phyloP scores from a whole-genome alignment of 2,329 filamentous ascomycete genomes.

The Diplodia sapinea region DNA sequence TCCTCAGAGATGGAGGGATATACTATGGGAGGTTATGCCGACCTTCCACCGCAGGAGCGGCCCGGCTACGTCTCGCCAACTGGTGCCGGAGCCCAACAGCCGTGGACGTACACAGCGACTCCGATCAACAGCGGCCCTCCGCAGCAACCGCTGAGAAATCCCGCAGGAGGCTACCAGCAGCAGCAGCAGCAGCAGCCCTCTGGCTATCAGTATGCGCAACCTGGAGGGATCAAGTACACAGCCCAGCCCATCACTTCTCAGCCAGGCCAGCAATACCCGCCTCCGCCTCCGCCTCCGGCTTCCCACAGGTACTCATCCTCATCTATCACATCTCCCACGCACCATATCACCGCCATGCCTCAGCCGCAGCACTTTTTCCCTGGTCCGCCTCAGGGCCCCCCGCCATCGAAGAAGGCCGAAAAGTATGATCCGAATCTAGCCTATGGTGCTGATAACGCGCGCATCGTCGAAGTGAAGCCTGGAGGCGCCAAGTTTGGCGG shows the following conservation, averaged over 20 bases:
- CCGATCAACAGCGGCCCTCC: constrained; percentile 38
- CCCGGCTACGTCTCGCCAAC: constrained; percentile 44
- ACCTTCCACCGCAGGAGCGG: constrained; percentile 53
- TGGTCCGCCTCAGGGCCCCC: constrained; percentile 33
- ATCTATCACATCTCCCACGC: constrained; percentile 17
- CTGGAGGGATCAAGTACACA: constrained; percentile 52
- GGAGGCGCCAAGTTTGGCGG: constrained; percentile 40
- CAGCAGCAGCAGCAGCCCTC: constrained; percentile 30
- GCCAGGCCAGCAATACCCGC: constrained; percentile 34
- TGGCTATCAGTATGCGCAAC: constrained; percentile 50
- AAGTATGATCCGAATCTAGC: constrained; percentile 37
- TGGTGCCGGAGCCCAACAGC: constrained; percentile 35
- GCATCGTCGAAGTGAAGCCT: constrained; percentile 52
- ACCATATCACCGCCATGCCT: constrained; percentile 37
- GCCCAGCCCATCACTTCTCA: constrained; percentile 44
- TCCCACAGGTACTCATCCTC: constrained; percentile 18
- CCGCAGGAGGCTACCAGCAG: constrained; percentile 34
- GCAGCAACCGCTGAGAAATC: constrained; percentile 8
- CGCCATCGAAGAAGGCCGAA: constrained; percentile 34
- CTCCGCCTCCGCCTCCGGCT: constrained; percentile 22
- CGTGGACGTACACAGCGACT: constrained; percentile 40
- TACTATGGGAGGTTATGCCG: constrained; percentile 53
- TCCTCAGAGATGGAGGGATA: constrained; percentile 38
- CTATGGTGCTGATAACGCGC: constrained; percentile 36
- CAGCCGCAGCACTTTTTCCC: constrained; percentile 34